These are phyloP conservation scores for Leccinum sublutescens DNA, from an alignment of 768 basidiomycete genomes.

Conservation along the genomic window DNA sequence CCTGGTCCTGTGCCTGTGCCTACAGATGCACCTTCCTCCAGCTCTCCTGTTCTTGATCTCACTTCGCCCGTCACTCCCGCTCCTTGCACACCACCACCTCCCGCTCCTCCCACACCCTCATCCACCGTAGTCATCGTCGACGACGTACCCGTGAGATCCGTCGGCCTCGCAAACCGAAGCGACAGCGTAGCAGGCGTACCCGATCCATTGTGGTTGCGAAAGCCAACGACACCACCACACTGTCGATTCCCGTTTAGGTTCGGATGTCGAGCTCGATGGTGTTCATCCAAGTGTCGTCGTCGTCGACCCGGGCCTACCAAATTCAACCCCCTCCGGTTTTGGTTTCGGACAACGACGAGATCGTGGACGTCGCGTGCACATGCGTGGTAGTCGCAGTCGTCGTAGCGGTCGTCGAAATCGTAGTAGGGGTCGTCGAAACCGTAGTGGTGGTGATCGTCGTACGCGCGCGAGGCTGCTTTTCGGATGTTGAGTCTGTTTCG, in stretches of 20 bases:
- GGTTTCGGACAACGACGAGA: neutral
- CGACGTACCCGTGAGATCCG: conserved; percentile 8
- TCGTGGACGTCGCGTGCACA: neutral
- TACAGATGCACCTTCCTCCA: too few species aligned
- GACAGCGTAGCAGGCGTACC: conserved; percentile 8
- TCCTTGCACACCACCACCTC: too few species aligned
- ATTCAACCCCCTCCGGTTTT: neutral
- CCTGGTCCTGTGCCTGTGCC: neutral
- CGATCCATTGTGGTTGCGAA: neutral
- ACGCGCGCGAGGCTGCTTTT: conserved; percentile 17
- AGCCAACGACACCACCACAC: too few species aligned
- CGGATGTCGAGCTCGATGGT: conserved; percentile 8
- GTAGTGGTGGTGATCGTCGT: conserved; percentile 1
- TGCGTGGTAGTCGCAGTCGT: neutral
- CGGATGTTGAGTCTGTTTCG: conserved; percentile 26
- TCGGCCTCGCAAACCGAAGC: conserved; percentile 25
- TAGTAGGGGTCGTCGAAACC: neutral
- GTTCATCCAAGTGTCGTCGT: too few species aligned
- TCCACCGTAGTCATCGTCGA: neutral
- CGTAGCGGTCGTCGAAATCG: neutral
- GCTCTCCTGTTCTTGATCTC: neutral
- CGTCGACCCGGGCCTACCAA: neutral
- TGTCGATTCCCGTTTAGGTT: too few species aligned
- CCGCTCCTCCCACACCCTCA: neutral
- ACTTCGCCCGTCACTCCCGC: neutral